These are phyloP conservation scores for Populus trichocarpa DNA, from an alignment of 441 rosid species.

Conservation along the genomic window DNA sequence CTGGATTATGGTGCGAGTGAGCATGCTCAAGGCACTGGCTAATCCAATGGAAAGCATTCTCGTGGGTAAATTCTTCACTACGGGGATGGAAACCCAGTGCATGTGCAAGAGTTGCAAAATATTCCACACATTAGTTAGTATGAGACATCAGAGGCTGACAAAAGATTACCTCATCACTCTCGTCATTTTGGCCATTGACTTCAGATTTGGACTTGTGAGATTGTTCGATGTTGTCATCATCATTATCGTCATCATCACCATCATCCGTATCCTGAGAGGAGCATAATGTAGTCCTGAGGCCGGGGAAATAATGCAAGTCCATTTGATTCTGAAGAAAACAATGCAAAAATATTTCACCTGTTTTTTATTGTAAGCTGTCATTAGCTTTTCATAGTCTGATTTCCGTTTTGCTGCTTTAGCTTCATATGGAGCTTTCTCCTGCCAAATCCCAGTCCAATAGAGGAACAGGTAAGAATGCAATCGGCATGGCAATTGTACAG, in stretches of 20 bases:
- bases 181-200: conserved; percentile 39
- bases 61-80: background rate
- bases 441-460: background rate
- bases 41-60: too few species aligned
- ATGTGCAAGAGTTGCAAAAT: background rate
- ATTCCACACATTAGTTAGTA: background rate
- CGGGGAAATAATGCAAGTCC: background rate
- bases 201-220: conserved; percentile 66
- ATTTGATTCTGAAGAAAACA: background rate
- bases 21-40: background rate
- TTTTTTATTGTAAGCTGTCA: conserved; percentile 77
- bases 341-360: conserved; percentile 34
- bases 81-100: background rate
- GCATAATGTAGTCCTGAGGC: background rate
- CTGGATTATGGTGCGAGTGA: background rate
- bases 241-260: conserved; percentile 9
- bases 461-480: background rate
- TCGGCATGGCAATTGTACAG: background rate
- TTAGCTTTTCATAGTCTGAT: conserved; percentile 74
- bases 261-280: background rate
- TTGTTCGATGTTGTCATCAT: conserved; percentile 47
- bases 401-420: conserved; percentile 84
- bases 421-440: conserved; percentile 88
- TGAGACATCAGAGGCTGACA: background rate
- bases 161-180: conserved; percentile 43